phyloP scores from a whole-genome alignment of 352 stramenopile species.

The Pythium vanterpoolii region DNA sequence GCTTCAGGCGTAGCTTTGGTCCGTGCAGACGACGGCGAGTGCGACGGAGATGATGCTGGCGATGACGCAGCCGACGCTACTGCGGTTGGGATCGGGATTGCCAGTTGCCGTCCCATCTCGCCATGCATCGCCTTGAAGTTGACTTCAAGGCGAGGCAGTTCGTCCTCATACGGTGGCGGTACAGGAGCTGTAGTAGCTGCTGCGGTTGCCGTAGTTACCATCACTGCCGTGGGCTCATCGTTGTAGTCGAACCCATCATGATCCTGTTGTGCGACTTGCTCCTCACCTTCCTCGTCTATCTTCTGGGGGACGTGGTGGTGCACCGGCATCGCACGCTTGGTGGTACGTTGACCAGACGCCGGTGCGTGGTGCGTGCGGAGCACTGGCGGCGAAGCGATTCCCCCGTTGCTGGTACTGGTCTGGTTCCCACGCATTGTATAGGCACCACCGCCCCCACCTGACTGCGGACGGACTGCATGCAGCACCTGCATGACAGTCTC shows the following conservation, averaged over 20 bases:
- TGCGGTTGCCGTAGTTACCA: neutral
- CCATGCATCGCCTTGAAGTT: slow-evolving; percentile 17
- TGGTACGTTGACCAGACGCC: neutral
- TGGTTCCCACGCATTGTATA: neutral
- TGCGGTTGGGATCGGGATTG: neutral
- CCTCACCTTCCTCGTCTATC: slow-evolving; percentile 51
- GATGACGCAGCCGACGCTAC: neutral
- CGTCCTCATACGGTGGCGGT: neutral
- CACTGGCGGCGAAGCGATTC: neutral
- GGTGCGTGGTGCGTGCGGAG: neutral
- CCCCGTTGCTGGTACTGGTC: neutral
- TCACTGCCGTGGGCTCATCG: neutral
- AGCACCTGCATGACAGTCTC: slow-evolving; percentile 40
- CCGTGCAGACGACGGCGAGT: slow-evolving; percentile 1
- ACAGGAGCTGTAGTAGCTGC: neutral
- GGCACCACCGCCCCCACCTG: neutral
- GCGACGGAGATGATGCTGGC: slow-evolving; percentile 5
- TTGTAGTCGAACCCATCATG: slow-evolving; percentile 28
- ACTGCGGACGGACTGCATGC: slow-evolving; percentile 19
- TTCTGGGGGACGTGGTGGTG: slow-evolving; percentile 24
- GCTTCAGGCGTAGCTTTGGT: slow-evolving; percentile 3
- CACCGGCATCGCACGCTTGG: neutral
- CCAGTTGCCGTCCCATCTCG: neutral
- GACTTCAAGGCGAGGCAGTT: slow-evolving; percentile 14
- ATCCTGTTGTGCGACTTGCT: slow-evolving; percentile 31